Evolutionary conservation across 495 filamentous ascomycete species (phyloP), one percentile per base, ranked within the genome.

Genomic region (Trichoderma gamsii): DNA sequence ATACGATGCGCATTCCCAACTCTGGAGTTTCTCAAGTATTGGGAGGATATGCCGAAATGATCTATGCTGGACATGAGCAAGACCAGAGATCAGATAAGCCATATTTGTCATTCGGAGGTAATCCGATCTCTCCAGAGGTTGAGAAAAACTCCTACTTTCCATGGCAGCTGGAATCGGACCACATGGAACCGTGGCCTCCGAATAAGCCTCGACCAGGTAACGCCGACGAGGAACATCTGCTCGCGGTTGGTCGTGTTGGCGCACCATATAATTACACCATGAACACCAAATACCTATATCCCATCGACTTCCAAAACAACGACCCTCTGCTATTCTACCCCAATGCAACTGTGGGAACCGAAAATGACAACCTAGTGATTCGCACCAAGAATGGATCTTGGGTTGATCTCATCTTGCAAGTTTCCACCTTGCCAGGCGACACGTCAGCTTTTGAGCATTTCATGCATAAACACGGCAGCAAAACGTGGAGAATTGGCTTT

Each of bases 401-500:
- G 49, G 49, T 52, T 23, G 49, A 52, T 23, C n/a, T 52, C 21
- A 52, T 52, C n/a, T 21, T 52, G 16, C 49, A 52, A 6, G 49
- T 52, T 21, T 52, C 49, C 8, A 52, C 49, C 21, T 18, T 52
- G n/a, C 49, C 49, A 6, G 49, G 49, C 5, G 49, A 52, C n/a
- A 23, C n/a, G 21, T 52, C 49, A 5, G 49, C 49, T 11, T 52
- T 52, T 23, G 49, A 52, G 21, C 49, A 52, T 23, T 52, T 52
- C 49, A 52, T 52, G 6, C 49, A 52, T 23, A 52, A 52, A 25
- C 49, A 52, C 49, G 49, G 49, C 18, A 52, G 49, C n/a, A 52
- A 52, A 52, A 52, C 49, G 6, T 52, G 49, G 49, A 52, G 49
- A 52, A 52, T 52, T 52, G 49, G 49, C n/a, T 52, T 52, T 23